Percentiles rank a stretch among this genome's conserved stretches.
Conservation (phyloP, 257 asterid species). For the Leonotis leonurus region DNA sequence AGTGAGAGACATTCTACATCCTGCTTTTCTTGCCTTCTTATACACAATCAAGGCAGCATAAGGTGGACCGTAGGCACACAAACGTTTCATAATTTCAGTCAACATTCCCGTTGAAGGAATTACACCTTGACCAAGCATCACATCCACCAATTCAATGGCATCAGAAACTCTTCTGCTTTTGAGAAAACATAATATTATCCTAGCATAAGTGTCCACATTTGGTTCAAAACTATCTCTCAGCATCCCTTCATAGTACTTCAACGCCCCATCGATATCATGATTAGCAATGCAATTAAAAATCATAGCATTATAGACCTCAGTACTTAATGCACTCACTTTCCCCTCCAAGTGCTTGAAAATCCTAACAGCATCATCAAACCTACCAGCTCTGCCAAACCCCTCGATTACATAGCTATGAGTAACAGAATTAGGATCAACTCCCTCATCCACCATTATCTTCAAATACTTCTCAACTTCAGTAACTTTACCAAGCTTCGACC, state of each 20-base stretch:
- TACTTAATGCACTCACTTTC: slow-evolving; percentile 29
- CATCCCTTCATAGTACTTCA: slow-evolving; percentile 49
- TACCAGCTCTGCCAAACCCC: slow-evolving; percentile 79
- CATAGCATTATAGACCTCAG: slow-evolving; percentile 71
- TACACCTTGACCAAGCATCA: slow-evolving; percentile 62
- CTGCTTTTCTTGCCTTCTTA: slow-evolving; percentile 66
- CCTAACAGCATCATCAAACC: slow-evolving; percentile 48
- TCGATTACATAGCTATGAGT: slow-evolving; percentile 59
- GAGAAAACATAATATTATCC: slow-evolving; percentile 47
- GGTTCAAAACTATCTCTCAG: slow-evolving; percentile 38
- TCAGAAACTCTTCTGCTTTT: slow-evolving; percentile 69
- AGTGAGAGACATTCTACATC: slow-evolving; percentile 54
- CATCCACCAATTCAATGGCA: slow-evolving; percentile 75
- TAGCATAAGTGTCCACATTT: slow-evolving; percentile 51
- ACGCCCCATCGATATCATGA: slow-evolving; percentile 51
- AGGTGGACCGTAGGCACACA: slow-evolving; percentile 92
- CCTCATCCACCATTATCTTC: slow-evolving; percentile 64
- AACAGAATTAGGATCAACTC: slow-evolving; percentile 51
- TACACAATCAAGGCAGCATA: slow-evolving; percentile 81
- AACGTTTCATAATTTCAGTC: slow-evolving; percentile 53
- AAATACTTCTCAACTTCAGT: slow-evolving; percentile 50
- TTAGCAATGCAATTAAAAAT: slow-evolving; percentile 44
- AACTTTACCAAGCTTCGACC: slow-evolving; percentile 68
- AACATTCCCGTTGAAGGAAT: slow-evolving; percentile 58
- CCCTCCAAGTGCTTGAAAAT: slow-evolving; percentile 51